Conservation (phyloP, 176 grass and related monocot species). For the Rhipidocladum racemiflorum region DNA sequence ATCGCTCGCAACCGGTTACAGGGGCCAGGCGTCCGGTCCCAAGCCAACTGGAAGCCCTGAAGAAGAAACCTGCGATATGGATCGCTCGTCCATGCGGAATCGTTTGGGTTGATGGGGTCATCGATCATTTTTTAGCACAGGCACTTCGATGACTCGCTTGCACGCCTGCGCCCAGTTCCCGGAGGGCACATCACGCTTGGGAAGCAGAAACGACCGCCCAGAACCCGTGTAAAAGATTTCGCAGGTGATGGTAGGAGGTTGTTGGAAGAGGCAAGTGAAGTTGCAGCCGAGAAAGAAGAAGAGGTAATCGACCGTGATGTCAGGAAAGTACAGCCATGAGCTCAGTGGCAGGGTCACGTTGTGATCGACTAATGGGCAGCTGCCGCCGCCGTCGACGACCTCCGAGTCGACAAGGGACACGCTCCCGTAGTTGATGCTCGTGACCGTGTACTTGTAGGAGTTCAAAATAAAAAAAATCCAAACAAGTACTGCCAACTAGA, state of each 20-base stretch:
- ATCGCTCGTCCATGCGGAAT: fast-evolving
- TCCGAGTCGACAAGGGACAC: neutral
- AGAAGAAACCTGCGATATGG: neutral
- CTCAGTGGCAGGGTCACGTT: fast-evolving
- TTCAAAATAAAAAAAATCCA: neutral
- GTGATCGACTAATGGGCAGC: neutral
- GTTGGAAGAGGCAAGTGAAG: fast-evolving
- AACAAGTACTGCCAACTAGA: neutral
- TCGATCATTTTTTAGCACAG: neutral
- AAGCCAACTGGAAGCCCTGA: neutral
- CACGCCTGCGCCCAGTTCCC: neutral
- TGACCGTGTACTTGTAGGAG: neutral
- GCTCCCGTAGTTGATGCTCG: neutral
- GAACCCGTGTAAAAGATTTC: fast-evolving
- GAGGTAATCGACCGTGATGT: neutral
- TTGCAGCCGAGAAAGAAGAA: neutral
- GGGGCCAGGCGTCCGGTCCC: fast-evolving
- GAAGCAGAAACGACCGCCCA: neutral
- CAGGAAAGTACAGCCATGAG: neutral
- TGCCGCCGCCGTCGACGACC: fast-evolving
- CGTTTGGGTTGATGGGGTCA: too few species aligned
- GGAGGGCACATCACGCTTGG: fast-evolving
- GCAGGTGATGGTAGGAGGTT: neutral
- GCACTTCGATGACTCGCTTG: fast-evolving
- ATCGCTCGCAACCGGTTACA: neutral